These are phyloP conservation scores for Brettanomyces anomalus DNA, from an alignment of 805 yeast genomes.

Conservation along the genomic window DNA sequence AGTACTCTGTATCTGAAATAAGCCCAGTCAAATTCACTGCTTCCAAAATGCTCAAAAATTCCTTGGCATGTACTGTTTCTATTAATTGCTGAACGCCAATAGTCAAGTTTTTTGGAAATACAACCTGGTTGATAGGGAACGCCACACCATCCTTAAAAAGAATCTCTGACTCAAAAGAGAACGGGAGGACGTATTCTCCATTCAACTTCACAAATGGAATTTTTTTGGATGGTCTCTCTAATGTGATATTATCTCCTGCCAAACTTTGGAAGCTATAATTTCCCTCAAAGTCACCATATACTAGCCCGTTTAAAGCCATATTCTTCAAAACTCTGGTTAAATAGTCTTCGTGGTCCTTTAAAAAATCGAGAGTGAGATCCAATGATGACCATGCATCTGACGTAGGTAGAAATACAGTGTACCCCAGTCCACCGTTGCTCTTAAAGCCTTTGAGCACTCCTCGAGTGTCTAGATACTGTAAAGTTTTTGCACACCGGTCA, in stretches of 20 bases:
- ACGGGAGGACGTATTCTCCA: slow-evolving; percentile 18
- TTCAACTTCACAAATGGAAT: slow-evolving; percentile 7
- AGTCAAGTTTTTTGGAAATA: slow-evolving; percentile 47
- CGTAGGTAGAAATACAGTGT: slow-evolving; percentile 73
- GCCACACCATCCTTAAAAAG: slow-evolving; percentile 79
- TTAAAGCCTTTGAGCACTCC: slow-evolving; percentile 37
- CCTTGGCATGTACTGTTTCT: slow-evolving; percentile 40
- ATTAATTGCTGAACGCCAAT: slow-evolving; percentile 51
- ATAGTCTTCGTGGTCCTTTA: slow-evolving; percentile 42
- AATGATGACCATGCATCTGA: slow-evolving; percentile 60
- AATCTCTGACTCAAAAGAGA: slow-evolving; percentile 49
- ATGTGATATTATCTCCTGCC: slow-evolving; percentile 6
- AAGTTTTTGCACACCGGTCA: slow-evolving; percentile 54
- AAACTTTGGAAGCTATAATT: slow-evolving; percentile 12
- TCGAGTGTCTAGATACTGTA: slow-evolving; percentile 45
- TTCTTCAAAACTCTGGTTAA: slow-evolving; percentile 47
- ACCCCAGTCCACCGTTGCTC: slow-evolving; percentile 46
- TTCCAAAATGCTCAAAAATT: slow-evolving; percentile 35
- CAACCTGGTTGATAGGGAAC: slow-evolving; percentile 52
- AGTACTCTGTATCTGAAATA: slow-evolving; percentile 33
- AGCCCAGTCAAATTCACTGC: slow-evolving; percentile 34
- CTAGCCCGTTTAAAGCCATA: slow-evolving; percentile 49
- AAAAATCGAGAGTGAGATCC: slow-evolving; percentile 50
- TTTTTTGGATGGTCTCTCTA: slow-evolving; percentile 2
- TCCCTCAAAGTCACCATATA: slow-evolving; percentile 55